Percentiles rank a stretch among this genome's conserved stretches.
These are phyloP conservation scores for Psidium friedrichsthalianum DNA, from an alignment of 345 rosid genomes.

Conservation along the genomic window DNA sequence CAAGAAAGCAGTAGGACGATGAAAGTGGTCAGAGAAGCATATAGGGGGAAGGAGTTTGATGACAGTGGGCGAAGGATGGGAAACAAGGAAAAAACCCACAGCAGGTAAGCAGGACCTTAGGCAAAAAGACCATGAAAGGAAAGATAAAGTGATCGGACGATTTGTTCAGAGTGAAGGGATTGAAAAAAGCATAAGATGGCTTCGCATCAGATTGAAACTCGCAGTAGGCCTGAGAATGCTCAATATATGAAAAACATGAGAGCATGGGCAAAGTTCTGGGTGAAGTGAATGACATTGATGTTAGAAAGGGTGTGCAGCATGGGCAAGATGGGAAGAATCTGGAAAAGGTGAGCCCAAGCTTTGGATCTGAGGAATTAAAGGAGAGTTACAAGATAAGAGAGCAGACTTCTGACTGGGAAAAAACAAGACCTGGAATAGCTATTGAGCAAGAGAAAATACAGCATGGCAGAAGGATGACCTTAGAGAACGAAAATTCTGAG, in stretches of 20 bases:
- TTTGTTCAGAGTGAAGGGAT: conserved; percentile 19
- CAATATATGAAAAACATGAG: conserved; percentile 20
- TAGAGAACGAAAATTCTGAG: conserved; percentile 18
- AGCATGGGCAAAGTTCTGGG: conserved; percentile 16
- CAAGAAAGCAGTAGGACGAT: conserved; percentile 5
- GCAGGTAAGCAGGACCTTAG: conserved; percentile 19
- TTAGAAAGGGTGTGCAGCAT: conserved; percentile 18
- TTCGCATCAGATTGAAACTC: conserved; percentile 17
- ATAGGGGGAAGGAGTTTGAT: background rate
- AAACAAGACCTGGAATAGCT: background rate
- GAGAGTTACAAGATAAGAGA: conserved; percentile 12
- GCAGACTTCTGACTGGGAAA: background rate
- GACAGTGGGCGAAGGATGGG: background rate
- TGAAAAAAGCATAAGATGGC: conserved; percentile 20
- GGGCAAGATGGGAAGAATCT: conserved; percentile 14
- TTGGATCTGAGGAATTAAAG: conserved; percentile 12
- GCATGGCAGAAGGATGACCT: conserved; percentile 3
- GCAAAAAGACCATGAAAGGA: conserved; percentile 17
- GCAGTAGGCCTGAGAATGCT: conserved; percentile 16
- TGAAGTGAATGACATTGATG: conserved; percentile 16
- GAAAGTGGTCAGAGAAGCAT: conserved; percentile 13
- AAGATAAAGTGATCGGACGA: conserved; percentile 25
- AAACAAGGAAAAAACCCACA: conserved; percentile 10
- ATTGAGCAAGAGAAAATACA: background rate
- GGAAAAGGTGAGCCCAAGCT: conserved; percentile 8